These are phyloP conservation scores for Lyophyllum decastes DNA, from an alignment of 768 basidiomycete species.

Conservation along the genomic window DNA sequence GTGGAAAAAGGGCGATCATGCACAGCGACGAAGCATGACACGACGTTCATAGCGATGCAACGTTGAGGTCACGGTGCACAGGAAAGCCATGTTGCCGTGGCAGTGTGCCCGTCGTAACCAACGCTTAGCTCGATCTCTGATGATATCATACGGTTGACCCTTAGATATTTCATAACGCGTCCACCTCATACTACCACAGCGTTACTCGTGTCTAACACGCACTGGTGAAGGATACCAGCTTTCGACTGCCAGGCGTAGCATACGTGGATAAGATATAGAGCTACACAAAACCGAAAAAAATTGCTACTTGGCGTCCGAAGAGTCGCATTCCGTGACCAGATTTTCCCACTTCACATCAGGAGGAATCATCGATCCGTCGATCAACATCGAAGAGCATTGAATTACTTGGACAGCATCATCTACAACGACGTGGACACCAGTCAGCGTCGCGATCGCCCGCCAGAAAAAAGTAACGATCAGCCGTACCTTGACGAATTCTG, in stretches of 20 bases:
- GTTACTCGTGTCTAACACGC: no score
- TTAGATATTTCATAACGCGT: no score
- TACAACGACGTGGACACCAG: constrained; percentile 30
- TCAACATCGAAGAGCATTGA: constrained; percentile 3
- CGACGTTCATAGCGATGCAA: background rate
- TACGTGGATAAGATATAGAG: constrained; percentile 20
- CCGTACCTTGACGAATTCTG: constrained; percentile 77
- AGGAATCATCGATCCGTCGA: constrained; percentile 6
- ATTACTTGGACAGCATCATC: constrained; percentile 80
- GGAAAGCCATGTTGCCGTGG: constrained; percentile 10
- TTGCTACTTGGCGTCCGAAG: constrained; percentile 1
- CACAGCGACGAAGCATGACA: background rate
- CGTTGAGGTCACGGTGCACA: background rate
- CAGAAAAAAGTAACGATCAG: constrained; percentile 2
- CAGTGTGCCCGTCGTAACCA: background rate
- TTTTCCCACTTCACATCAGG: background rate
- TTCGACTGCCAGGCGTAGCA: constrained; percentile 9
- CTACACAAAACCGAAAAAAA: constrained; percentile 3
- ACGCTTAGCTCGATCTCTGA: background rate
- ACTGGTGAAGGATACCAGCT: background rate
- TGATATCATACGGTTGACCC: background rate
- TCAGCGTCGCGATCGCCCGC: background rate
- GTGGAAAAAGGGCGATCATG: background rate
- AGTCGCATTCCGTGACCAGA: no score
- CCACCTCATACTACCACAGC: no score